Base-by-base conservation (phyloP, 2,329 filamentous ascomycete genomes). In the Cladorrhinum sp. region DNA sequence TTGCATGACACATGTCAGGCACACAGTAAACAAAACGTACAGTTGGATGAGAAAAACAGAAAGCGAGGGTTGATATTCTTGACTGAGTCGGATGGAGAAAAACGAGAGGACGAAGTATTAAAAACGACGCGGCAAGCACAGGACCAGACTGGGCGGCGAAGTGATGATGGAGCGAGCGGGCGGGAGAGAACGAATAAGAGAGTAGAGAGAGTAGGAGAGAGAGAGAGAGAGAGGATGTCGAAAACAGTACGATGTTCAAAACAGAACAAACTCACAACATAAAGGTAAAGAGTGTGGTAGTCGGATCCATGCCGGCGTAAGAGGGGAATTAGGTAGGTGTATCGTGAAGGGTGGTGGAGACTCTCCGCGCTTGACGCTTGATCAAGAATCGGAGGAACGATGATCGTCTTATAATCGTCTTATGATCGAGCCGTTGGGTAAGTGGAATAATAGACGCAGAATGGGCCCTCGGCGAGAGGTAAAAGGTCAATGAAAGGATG, bases 271-370 rank as follows among this genome's bases (percentile, higher is more conserved):
- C 85, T 84, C 78, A 88, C 86, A 88, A 74, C 75, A 86, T 80
- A 73, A 90, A 89, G 63, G 87, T 88, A 71, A 88, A 82, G 67
- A 90, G 83, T 62, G 87, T 87, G 21, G 86, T 88, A 48, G 79
- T 79, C 57, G 83, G 83, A 73, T 86, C 82, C 83, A 86, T 85
- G 71, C 57, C 67, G 64, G 36, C 53, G 48, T 55, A 66, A 65
- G 58, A 66, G 61, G 66, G 69, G 42, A 21, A 46, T 18, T 18
- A 46, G 42, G n/a, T 14, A 42, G 36, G 42, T 18, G 18, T 46
- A 46, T 20, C 42, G 42, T 46, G n/a, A 46, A 46, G 18, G 18
- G 42, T 36, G 42, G 42, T 46, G 42, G 16, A 20, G 42, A 46
- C n/a, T 69, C 64, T 64, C 56, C 65, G 65, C 65, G 64, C 64